Evolutionary conservation across 2,329 filamentous ascomycete genomes (phyloP), one percentile per base, ranked within the genome.

Genomic region (Fusarium pininemorale): DNA sequence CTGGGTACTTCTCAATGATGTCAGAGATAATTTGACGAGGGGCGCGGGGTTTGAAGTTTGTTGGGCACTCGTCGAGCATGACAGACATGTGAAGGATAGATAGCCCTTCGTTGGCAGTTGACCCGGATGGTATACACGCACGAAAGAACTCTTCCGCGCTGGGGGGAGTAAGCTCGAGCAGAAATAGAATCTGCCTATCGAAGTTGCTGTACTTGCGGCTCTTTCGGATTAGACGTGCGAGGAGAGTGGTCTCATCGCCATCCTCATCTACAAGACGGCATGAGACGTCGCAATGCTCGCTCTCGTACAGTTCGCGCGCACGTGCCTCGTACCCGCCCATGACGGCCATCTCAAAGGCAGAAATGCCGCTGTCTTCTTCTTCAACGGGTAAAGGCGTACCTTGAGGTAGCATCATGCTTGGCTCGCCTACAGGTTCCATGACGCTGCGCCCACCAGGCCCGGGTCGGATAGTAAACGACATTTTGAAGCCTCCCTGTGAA

Each of bases 161-260:
- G 3, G 26, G 26, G 0, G 26, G 45, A 2, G 45, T 48, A 48
- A 48, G 26, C 0, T 30, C 26, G 14, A 48, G 45, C 1, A 48
- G 45, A 30, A 48, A 48, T 10, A 30, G 20, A 22, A 48, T 12
- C 26, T 30, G 45, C 26, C 8, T 48, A 15, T 48, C 45, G 4
- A 48, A 30, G 26, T 48, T 48, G 4, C 45, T 48, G 45, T 48
- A 48, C 26, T 48, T 48, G 20, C 45, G 26, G 6, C 45, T 48
- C 26, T 48, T 48, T 4, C 26, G 14, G 20, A 30, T 48, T 3
- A 48, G 45, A 22, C 45, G 26, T 30, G 20, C 45, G 5, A 48
- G 14, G 9, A 48, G 45, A 14, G 45, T 48, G 1, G 45, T 48
- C 6, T 22, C 20, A 16, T 48, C 45, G 20, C 26, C 20, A 14